Evolutionary conservation across 2,329 filamentous ascomycete genomes (phyloP).

Genomic region (Colletotrichum orchidophilum): DNA sequence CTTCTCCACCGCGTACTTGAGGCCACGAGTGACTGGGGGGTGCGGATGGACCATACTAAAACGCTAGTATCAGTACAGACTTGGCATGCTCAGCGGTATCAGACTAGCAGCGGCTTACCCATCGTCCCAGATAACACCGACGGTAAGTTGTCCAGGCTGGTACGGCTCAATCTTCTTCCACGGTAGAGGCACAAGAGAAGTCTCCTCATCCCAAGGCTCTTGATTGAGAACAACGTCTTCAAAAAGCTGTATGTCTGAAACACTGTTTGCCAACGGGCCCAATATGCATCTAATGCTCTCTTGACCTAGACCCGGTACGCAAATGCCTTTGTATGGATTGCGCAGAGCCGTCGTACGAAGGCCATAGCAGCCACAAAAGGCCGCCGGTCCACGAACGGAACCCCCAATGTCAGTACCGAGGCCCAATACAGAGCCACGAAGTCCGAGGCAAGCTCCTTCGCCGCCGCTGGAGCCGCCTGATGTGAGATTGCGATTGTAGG

Average conservation of each 20-base stretch:
- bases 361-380: slow-evolving; percentile 54
- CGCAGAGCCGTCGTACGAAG: slow-evolving; percentile 49
- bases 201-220: slow-evolving; percentile 53
- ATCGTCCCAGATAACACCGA: slow-evolving; percentile 39
- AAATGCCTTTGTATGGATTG: slow-evolving; percentile 42
- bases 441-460: slow-evolving; percentile 52
- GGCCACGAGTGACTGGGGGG: slow-evolving; percentile 37
- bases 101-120: slow-evolving; percentile 23
- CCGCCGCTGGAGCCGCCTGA: slow-evolving; percentile 54
- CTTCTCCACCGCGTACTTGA: slow-evolving; percentile 31
- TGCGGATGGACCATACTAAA: slow-evolving; percentile 36
- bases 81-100: background rate
- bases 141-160: slow-evolving; percentile 17
- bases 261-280: slow-evolving; percentile 37
- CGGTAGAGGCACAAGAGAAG: slow-evolving; percentile 48
- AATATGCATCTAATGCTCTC: slow-evolving; percentile 45
- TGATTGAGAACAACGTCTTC: slow-evolving; percentile 48
- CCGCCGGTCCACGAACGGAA: slow-evolving; percentile 53
- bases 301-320: slow-evolving; percentile 43
- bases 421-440: slow-evolving; percentile 51
- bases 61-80: background rate
- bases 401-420: slow-evolving; percentile 59
- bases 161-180: slow-evolving; percentile 44
- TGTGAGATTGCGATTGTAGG: slow-evolving; percentile 48
- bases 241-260: slow-evolving; percentile 48